phyloP scores from a whole-genome alignment of 495 filamentous ascomycete genomes.

The Penicillium angulare region DNA sequence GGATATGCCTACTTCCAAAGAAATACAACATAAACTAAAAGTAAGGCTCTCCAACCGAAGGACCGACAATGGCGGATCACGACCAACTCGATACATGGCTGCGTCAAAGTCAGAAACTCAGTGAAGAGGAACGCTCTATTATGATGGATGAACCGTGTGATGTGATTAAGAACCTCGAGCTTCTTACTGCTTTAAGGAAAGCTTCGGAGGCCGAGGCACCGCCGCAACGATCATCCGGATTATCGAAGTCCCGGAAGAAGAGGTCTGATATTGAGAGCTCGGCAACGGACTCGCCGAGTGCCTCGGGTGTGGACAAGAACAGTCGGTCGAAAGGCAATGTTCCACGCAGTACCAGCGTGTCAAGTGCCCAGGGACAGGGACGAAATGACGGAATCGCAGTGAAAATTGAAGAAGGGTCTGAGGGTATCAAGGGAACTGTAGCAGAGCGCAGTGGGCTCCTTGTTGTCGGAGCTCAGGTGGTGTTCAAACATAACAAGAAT shows the following conservation, averaged over 20 bases:
- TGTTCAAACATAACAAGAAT: slow-evolving; percentile 73
- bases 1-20: background rate
- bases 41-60: slow-evolving; percentile 11
- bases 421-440: slow-evolving; percentile 46
- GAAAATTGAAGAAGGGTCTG: slow-evolving; percentile 57
- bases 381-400: slow-evolving; percentile 43
- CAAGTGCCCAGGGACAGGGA: slow-evolving; percentile 42
- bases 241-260: slow-evolving; percentile 59
- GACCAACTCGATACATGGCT: slow-evolving; percentile 56
- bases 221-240: slow-evolving; percentile 41
- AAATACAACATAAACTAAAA: slow-evolving; percentile 9
- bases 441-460: slow-evolving; percentile 56
- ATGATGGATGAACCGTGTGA: slow-evolving; percentile 57
- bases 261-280: slow-evolving; percentile 69
- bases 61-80: slow-evolving; percentile 39
- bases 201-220: slow-evolving; percentile 59
- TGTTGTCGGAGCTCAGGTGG: slow-evolving; percentile 73
- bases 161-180: slow-evolving; percentile 57
- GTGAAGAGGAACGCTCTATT: slow-evolving; percentile 60
- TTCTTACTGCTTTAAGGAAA: slow-evolving; percentile 59
- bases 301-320: slow-evolving; percentile 54
- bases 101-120: slow-evolving; percentile 61
- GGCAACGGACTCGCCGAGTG: slow-evolving; percentile 66
- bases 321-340: slow-evolving; percentile 43
- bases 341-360: slow-evolving; percentile 57